Percentiles rank a stretch among this genome's conserved stretches.
Conservation (phyloP, 2,329 filamentous ascomycete genomes). For the Pezicula radicicola region DNA sequence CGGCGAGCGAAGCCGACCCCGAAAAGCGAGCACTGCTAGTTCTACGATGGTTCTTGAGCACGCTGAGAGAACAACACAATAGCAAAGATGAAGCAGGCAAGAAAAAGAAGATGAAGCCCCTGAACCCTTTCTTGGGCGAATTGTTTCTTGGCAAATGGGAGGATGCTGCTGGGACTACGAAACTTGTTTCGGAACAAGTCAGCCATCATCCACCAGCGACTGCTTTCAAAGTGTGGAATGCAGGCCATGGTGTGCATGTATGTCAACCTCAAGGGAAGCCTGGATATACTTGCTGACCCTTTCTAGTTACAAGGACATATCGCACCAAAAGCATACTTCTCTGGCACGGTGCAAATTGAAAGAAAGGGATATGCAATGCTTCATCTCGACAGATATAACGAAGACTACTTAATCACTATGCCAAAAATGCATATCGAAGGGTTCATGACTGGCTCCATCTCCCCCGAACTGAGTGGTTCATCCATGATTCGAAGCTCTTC, state of each 20-base stretch:
- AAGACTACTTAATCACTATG: slow-evolving; percentile 83
- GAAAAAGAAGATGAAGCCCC: slow-evolving; percentile 89
- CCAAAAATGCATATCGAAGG: slow-evolving; percentile 91
- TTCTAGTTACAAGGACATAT: slow-evolving; percentile 75
- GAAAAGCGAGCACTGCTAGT: slow-evolving; percentile 83
- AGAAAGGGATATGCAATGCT: slow-evolving; percentile 87
- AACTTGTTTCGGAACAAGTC: slow-evolving; percentile 91
- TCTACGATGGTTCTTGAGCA: slow-evolving; percentile 92
- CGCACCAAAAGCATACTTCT: slow-evolving; percentile 91
- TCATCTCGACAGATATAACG: slow-evolving; percentile 57
- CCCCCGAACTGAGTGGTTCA: slow-evolving; percentile 82
- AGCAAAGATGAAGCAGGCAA: slow-evolving; percentile 62
- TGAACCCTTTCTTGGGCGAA: slow-evolving; percentile 94
- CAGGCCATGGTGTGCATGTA: slow-evolving; percentile 66
- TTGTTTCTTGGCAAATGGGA: slow-evolving; percentile 90
- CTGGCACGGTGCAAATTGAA: slow-evolving; percentile 89
- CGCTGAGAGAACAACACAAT: slow-evolving; percentile 80
- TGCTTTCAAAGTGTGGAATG: slow-evolving; percentile 88
- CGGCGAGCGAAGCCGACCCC: slow-evolving; percentile 73
- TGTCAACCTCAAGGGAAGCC: not conserved
- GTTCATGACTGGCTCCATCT: slow-evolving; percentile 78
- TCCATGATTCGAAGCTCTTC: slow-evolving; percentile 83
- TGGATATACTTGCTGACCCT: slow-evolving; percentile 1
- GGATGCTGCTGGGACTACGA: slow-evolving; percentile 75
- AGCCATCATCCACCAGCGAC: slow-evolving; percentile 92